A percentile compares a stretch with the other conserved stretches of the same genome.
These are phyloP conservation scores for Leishmania braziliensis DNA, from an alignment of 208 protist genomes.

Conservation along the genomic window DNA sequence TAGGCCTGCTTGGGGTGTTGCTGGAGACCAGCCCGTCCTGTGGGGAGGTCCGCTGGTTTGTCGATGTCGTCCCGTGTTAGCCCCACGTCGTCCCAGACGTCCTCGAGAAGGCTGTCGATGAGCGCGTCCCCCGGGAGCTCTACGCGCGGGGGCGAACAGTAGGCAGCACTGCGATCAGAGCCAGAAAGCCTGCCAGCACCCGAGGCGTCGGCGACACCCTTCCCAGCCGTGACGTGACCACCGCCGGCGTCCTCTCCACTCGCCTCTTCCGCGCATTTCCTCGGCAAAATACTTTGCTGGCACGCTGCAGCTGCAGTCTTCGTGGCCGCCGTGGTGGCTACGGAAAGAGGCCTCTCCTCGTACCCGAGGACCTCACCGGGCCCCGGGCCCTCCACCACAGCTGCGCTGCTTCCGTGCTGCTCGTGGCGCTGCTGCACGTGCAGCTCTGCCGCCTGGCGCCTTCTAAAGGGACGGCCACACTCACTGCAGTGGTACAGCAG, in stretches of 20 bases:
- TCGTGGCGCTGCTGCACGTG: constrained; percentile 60
- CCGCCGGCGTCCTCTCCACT: background rate
- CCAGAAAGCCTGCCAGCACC: background rate
- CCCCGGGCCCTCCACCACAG: constrained; percentile 50
- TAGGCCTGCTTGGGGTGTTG: constrained; percentile 9
- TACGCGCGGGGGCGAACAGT: constrained; percentile 21
- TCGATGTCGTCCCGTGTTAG: constrained; percentile 55
- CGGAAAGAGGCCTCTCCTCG: constrained; percentile 19
- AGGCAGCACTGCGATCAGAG: constrained; percentile 2
- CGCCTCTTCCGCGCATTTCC: background rate
- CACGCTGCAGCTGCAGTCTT: background rate
- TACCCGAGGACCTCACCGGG: constrained; percentile 54
- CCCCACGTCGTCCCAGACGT: constrained; percentile 70
- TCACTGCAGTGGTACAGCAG: constrained; percentile 64
- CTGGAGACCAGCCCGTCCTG: background rate
- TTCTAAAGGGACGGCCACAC: constrained; percentile 62
- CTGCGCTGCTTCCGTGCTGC: background rate
- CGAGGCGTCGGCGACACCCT: background rate
- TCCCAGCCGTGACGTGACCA: background rate
- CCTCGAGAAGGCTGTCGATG: constrained; percentile 49
- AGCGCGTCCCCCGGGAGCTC: constrained; percentile 53
- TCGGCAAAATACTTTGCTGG: background rate
- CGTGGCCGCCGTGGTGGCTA: background rate
- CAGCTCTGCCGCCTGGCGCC: constrained; percentile 33
- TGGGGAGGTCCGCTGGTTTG: constrained; percentile 26